Conservation (phyloP, 2,329 filamentous ascomycete genomes). For the Aspergillus melleus region DNA sequence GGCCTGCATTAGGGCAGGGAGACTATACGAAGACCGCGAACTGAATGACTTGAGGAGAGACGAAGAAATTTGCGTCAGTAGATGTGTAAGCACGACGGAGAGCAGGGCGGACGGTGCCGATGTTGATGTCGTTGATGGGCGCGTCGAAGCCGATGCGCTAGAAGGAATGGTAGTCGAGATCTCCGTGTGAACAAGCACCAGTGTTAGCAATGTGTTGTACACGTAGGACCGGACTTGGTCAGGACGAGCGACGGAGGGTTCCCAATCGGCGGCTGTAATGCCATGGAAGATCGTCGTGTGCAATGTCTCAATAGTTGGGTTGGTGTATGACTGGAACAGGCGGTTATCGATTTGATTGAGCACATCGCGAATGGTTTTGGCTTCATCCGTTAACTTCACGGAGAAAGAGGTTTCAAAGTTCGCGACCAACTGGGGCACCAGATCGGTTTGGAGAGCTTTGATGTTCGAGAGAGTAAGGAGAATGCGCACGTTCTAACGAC, state of each 20-base stretch:
- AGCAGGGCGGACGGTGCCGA: constrained; percentile 63
- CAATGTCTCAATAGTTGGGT: constrained; percentile 69
- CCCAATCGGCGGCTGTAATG: constrained; percentile 71
- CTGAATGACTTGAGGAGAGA: constrained; percentile 82
- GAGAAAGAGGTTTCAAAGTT: constrained; percentile 94
- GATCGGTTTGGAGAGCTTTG: constrained; percentile 74
- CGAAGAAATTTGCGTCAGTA: constrained; percentile 77
- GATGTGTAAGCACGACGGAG: constrained; percentile 76
- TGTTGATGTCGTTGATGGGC: constrained; percentile 70
- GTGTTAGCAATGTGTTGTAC: constrained; percentile 77
- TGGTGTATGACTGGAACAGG: constrained; percentile 90
- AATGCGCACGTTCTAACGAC: constrained; percentile 79
- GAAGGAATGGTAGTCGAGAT: constrained; percentile 71
- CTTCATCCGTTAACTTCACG: constrained; percentile 90
- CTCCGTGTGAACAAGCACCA: constrained; percentile 91
- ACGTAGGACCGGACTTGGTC: constrained; percentile 82
- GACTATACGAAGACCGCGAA: constrained; percentile 65
- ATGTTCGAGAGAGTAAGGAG: constrained; percentile 93
- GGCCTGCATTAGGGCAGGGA: constrained; percentile 89
- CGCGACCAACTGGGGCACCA: constrained; percentile 83
- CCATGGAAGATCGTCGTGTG: constrained; percentile 70
- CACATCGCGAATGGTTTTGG: constrained; percentile 86
- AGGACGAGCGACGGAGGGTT: constrained; percentile 60
- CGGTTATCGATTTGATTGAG: constrained; percentile 86
- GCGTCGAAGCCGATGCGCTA: constrained; percentile 72